A percentile compares a stretch with the other conserved stretches of the same genome.
Conservation (phyloP, 495 filamentous ascomycete genomes). For the Xylaria grammica region DNA sequence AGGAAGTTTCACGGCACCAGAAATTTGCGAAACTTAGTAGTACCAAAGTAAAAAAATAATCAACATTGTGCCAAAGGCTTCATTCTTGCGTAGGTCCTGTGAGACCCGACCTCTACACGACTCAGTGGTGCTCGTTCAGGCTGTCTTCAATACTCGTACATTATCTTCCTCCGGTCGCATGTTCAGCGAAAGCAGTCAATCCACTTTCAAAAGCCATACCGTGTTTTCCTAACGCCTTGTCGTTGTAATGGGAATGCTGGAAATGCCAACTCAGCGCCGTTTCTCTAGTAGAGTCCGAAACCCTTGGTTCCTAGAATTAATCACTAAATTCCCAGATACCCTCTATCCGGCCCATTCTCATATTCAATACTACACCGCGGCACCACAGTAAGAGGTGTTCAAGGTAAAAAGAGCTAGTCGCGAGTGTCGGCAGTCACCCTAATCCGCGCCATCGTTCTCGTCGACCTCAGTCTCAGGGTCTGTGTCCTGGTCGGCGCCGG, state of each 20-base stretch:
- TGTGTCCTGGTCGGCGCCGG: conserved; percentile 39
- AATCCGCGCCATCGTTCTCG: conserved; percentile 35
- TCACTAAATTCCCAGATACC: too few species aligned
- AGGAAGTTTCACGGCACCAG: conserved; percentile 12
- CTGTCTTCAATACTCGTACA: conserved; percentile 1
- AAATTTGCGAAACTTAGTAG: background rate
- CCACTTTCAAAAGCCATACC: background rate
- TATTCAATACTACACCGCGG: background rate
- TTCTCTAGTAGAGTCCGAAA: background rate
- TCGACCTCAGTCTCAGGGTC: conserved; percentile 48
- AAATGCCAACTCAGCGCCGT: background rate
- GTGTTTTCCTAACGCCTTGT: conserved; percentile 16
- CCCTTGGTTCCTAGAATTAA: background rate
- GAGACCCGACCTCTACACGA: background rate
- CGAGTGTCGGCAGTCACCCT: background rate
- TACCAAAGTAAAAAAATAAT: too few species aligned
- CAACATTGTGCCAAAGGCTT: background rate
- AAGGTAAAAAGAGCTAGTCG: background rate
- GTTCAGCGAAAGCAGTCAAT: background rate
- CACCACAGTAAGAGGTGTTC: too few species aligned
- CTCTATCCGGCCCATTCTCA: background rate
- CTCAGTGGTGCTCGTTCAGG: background rate
- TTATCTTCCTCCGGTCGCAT: background rate
- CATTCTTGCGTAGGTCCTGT: background rate
- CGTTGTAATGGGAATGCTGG: background rate